Percentiles rank a stretch among this genome's conserved stretches.
phyloP scores from a whole-genome alignment of 768 basidiomycete genomes.

The Epithele typhae region DNA sequence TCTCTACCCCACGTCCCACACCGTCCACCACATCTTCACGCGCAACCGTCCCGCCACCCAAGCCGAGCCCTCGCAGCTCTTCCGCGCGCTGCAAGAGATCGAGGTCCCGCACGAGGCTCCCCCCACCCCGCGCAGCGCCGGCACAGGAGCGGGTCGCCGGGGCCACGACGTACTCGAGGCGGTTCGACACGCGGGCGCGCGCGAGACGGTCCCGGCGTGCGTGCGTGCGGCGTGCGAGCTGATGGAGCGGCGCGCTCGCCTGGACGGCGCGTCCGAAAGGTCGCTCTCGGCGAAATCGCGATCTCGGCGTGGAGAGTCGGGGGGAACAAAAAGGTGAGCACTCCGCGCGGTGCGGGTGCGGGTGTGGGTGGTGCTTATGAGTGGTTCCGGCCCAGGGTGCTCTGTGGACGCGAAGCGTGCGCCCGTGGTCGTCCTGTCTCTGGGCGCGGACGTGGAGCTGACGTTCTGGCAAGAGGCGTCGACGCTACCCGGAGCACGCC shows the following conservation, averaged over 20 bases:
- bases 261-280: not conserved
- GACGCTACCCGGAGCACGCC: too few relatives aligned
- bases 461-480: too few relatives aligned
- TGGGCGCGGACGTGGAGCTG: slow-evolving; percentile 17
- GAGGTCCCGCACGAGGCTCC: slow-evolving; percentile 2
- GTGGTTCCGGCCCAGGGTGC: too few relatives aligned
- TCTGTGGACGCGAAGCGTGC: not conserved
- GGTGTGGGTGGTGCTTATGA: not conserved
- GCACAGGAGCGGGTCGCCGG: too few relatives aligned
- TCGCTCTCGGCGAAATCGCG: not conserved
- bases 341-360: not conserved
- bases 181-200: too few relatives aligned
- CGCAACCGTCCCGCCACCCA: slow-evolving; percentile 7
- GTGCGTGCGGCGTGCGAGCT: slow-evolving; percentile 4
- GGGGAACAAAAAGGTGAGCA: slow-evolving; percentile 10
- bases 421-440: slow-evolving; percentile 5
- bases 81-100: slow-evolving; percentile 7
- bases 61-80: slow-evolving; percentile 3
- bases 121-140: too few relatives aligned
- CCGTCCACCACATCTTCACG: slow-evolving; percentile 14
- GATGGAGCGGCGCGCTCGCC: not conserved
- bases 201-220: slow-evolving; percentile 3
- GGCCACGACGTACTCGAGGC: too few relatives aligned
- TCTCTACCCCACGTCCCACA: too few relatives aligned
- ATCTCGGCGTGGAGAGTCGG: slow-evolving; percentile 9